phyloP scores from a whole-genome alignment of 2,329 filamentous ascomycete genomes.

The Herpotrichia juniperi region DNA sequence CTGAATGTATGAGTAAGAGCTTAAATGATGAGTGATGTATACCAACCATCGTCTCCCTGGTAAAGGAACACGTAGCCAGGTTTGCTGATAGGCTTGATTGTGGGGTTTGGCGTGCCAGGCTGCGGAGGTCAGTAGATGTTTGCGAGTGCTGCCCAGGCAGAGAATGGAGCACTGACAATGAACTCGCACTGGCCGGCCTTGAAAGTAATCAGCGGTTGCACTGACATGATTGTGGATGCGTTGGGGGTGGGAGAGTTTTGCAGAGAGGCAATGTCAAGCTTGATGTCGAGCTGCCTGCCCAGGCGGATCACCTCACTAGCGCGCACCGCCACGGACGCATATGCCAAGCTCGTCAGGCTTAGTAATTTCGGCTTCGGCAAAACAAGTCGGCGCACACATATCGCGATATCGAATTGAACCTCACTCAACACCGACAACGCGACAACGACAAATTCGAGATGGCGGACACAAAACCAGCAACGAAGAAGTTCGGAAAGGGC shows the following conservation, averaged over 20 bases:
- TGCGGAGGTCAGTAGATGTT: slow-evolving; percentile 23
- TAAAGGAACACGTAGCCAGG: slow-evolving; percentile 93
- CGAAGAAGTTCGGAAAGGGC: slow-evolving; percentile 98
- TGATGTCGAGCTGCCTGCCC: slow-evolving; percentile 10
- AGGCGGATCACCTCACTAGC: not conserved
- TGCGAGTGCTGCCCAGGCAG: not conserved
- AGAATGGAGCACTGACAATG: slow-evolving; percentile 65
- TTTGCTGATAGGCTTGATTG: slow-evolving; percentile 73
- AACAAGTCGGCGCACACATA: not conserved
- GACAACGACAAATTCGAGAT: slow-evolving; percentile 64
- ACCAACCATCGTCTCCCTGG: slow-evolving; percentile 76
- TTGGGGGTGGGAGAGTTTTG: slow-evolving; percentile 24
- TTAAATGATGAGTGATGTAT: not conserved
- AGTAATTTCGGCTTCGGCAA: not conserved
- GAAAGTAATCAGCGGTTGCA: slow-evolving; percentile 88
- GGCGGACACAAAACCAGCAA: slow-evolving; percentile 63
- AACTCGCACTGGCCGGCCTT: slow-evolving; percentile 91
- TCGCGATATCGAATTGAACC: not conserved
- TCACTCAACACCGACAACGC: slow-evolving; percentile 35
- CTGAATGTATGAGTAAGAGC: slow-evolving; percentile 51
- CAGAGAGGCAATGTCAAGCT: slow-evolving; percentile 17
- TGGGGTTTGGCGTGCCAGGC: slow-evolving; percentile 46
- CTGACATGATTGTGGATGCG: slow-evolving; percentile 67
- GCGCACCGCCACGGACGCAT: not conserved
- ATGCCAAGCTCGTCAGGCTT: not conserved